Conservation (phyloP, 441 rosid genomes). For the Brassica hybrid region DNA sequence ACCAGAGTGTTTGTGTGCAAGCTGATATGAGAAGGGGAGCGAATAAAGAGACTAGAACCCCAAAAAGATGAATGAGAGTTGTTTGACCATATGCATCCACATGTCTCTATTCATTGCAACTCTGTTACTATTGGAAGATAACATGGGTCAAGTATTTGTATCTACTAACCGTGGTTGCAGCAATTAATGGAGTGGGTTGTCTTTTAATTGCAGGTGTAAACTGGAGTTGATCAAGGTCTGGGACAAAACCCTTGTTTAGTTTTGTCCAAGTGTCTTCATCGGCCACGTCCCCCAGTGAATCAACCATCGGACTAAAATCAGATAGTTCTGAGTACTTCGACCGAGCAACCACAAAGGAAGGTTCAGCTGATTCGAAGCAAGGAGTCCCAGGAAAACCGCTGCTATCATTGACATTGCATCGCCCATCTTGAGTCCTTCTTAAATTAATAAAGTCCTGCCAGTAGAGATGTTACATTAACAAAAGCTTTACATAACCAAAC, state of each 20-base stretch:
- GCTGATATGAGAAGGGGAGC: conserved; percentile 1
- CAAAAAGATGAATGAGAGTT: not conserved
- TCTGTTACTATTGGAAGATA: conserved; percentile 7
- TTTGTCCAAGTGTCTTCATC: conserved; percentile 96
- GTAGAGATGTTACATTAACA: conserved; percentile 15
- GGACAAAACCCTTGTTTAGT: conserved; percentile 82
- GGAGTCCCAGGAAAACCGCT: conserved; percentile 65
- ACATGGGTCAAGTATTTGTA: conserved; percentile 10
- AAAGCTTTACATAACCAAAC: conserved; percentile 18
- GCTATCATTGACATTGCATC: conserved; percentile 48
- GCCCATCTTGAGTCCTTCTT: conserved; percentile 48
- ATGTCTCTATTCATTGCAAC: conserved; percentile 7
- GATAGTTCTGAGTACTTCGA: conserved; percentile 64
- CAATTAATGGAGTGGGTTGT: conserved; percentile 61
- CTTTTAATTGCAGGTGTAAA: conserved; percentile 75
- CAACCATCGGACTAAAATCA: conserved; percentile 85
- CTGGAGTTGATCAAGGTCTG: conserved; percentile 80
- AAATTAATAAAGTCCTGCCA: conserved; percentile 35
- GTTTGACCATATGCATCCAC: conserved; percentile 3
- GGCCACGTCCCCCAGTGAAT: conserved; percentile 73
- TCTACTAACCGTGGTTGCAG: conserved; percentile 65
- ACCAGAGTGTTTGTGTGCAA: conserved; percentile 10
- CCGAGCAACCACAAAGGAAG: conserved; percentile 70
- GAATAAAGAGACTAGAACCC: too few relatives aligned
- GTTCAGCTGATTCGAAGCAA: conserved; percentile 61